These are phyloP conservation scores for Scutellaria baicalensis DNA, from an alignment of 257 asterid genomes.

Conservation along the genomic window DNA sequence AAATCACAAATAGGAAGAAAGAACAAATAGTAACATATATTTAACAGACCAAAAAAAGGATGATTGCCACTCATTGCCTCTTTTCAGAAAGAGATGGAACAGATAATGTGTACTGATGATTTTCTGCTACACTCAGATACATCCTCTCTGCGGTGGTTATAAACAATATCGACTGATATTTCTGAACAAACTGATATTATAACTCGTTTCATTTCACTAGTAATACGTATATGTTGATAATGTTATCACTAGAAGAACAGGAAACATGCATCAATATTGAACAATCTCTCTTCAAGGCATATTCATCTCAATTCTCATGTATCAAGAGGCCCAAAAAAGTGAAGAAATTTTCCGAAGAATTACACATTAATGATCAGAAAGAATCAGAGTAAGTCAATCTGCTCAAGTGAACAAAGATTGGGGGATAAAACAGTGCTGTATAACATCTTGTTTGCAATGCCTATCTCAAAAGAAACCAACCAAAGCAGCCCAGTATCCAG, in stretches of 20 bases:
- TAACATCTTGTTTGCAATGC: background rate
- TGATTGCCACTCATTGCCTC: background rate
- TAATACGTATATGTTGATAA: too few species aligned
- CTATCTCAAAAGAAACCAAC: slow-evolving; percentile 43
- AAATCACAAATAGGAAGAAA: background rate
- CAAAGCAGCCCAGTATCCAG: slow-evolving; percentile 63
- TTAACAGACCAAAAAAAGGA: background rate
- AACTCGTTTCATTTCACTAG: too few species aligned
- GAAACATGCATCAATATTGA: too few species aligned
- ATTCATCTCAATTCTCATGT: too few species aligned
- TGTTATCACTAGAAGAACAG: too few species aligned
- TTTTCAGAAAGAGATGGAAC: background rate
- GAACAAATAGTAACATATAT: background rate
- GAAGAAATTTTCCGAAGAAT: too few species aligned
- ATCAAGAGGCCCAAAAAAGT: too few species aligned
- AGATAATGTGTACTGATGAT: background rate
- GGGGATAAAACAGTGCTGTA: too few species aligned
- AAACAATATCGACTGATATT: too few species aligned
- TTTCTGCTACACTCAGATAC: background rate
- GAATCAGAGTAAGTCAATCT: background rate
- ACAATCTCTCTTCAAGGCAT: too few species aligned
- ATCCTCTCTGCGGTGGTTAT: too few species aligned
- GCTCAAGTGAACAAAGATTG: background rate
- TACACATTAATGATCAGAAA: background rate
- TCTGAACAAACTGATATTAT: too few species aligned